phyloP scores from a whole-genome alignment of 768 basidiomycete species.

The Imleria badia region DNA sequence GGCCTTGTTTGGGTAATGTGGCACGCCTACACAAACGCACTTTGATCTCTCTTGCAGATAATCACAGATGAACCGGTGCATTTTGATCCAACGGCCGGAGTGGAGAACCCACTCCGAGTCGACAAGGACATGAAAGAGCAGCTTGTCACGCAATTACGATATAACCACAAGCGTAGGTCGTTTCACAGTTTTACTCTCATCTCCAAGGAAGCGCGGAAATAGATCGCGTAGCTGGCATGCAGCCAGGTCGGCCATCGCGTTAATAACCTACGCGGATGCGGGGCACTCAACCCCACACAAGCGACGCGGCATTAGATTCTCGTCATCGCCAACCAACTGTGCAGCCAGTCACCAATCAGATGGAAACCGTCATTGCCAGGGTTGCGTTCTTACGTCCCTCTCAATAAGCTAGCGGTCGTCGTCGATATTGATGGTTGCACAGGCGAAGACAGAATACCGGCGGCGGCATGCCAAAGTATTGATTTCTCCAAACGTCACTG shows the following conservation, averaged over 20 bases:
- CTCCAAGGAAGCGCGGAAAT: background rate
- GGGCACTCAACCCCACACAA: background rate
- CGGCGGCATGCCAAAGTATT: background rate
- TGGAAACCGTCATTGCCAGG: background rate
- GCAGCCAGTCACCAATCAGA: background rate
- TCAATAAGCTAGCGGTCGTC: background rate
- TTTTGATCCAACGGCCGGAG: background rate
- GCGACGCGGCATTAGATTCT: background rate
- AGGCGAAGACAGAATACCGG: background rate
- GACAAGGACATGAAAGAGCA: too few species aligned
- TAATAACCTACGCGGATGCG: background rate
- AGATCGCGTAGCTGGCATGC: background rate
- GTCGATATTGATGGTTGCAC: background rate
- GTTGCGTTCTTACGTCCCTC: background rate
- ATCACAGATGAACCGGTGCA: slow-evolving; percentile 1
- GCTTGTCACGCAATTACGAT: background rate
- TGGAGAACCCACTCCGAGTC: too few species aligned
- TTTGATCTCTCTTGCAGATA: background rate
- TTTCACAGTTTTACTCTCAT: background rate
- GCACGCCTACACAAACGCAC: slow-evolving; percentile 12
- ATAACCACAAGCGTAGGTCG: background rate
- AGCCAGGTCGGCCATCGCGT: background rate
- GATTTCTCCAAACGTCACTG: background rate
- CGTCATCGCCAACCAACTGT: too few species aligned
- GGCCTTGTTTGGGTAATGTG: slow-evolving; percentile 31